Percentiles rank a stretch among this genome's conserved stretches.
These are phyloP conservation scores for Fomitopsis pinicola DNA, from an alignment of 1,284 basidiomycete genomes.

Conservation along the genomic window DNA sequence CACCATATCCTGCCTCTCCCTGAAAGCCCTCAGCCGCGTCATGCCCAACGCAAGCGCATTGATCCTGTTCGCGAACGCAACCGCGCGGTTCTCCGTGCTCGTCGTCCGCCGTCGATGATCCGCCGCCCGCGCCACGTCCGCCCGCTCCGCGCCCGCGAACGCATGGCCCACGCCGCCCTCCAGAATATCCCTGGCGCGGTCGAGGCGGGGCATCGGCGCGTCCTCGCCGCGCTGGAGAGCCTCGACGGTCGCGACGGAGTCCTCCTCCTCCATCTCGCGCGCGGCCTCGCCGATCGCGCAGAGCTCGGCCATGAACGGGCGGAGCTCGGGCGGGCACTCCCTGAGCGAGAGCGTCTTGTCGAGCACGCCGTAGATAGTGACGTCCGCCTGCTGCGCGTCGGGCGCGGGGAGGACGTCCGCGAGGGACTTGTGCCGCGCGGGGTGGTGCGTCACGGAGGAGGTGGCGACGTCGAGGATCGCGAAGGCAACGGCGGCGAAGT, in stretches of 20 bases:
- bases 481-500: constrained; percentile 71
- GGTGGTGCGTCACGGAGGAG: constrained; percentile 32
- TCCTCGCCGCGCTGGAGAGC: constrained; percentile 41
- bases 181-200: constrained; percentile 55
- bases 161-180: constrained; percentile 51
- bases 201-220: constrained; percentile 50
- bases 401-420: constrained; percentile 9
- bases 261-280: constrained; percentile 50
- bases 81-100: constrained; percentile 51
- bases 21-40: constrained; percentile 64
- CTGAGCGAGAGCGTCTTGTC: constrained; percentile 60
- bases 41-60: constrained; percentile 67
- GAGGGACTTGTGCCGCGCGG: constrained; percentile 4
- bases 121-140: background rate
- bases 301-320: constrained; percentile 25
- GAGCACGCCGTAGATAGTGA: constrained; percentile 53
- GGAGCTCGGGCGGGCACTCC: constrained; percentile 35
- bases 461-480: constrained; percentile 67
- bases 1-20: constrained; percentile 63
- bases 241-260: constrained; percentile 50
- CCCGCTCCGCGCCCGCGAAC: constrained; percentile 1
- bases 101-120: constrained; percentile 14
- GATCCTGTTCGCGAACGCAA: constrained; percentile 68
- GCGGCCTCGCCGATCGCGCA: constrained; percentile 47
- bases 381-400: constrained; percentile 23